Evolutionary conservation across 2,329 filamentous ascomycete species (phyloP).

Genomic region (Cladosporium oxysporum): DNA sequence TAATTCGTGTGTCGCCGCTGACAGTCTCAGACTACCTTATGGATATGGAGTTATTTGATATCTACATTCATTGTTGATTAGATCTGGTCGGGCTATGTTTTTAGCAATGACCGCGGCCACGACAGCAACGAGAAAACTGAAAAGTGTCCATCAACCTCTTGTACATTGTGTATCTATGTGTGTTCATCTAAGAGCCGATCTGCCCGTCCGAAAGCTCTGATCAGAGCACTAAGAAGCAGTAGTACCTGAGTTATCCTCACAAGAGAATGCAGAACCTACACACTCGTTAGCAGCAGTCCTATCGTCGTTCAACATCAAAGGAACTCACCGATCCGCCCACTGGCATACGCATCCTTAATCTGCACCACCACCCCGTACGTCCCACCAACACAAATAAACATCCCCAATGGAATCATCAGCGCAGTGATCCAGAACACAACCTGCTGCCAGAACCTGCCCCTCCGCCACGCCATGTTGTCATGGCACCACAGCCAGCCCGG

Average conservation of each 20-base stretch:
- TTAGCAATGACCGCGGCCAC: too few relatives aligned
- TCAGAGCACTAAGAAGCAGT: conserved; percentile 1
- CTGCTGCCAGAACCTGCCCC: conserved; percentile 40
- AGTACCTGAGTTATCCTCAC: conserved; percentile 47
- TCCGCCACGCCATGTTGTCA: conserved; percentile 48
- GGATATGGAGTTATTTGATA: too few relatives aligned
- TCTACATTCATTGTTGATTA: too few relatives aligned
- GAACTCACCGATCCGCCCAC: conserved; percentile 44
- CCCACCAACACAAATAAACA: conserved; percentile 51
- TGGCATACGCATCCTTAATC: conserved; percentile 55
- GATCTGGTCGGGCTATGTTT: too few relatives aligned
- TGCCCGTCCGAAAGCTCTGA: not conserved
- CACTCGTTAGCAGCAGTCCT: conserved; percentile 3
- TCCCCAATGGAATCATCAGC: conserved; percentile 46
- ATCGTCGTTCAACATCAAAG: not conserved
- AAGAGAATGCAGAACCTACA: conserved; percentile 47
- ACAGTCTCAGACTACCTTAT: too few relatives aligned
- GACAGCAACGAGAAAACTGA: not conserved
- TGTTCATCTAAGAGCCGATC: not conserved
- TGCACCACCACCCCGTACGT: conserved; percentile 54
- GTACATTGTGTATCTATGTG: not conserved
- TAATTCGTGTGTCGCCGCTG: too few relatives aligned
- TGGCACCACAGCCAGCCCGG: conserved; percentile 56
- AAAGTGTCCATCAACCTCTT: not conserved
- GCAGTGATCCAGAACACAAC: conserved; percentile 45